Evolutionary conservation across 2,329 filamentous ascomycete genomes (phyloP).

Genomic region (Microdochium bolleyi): DNA sequence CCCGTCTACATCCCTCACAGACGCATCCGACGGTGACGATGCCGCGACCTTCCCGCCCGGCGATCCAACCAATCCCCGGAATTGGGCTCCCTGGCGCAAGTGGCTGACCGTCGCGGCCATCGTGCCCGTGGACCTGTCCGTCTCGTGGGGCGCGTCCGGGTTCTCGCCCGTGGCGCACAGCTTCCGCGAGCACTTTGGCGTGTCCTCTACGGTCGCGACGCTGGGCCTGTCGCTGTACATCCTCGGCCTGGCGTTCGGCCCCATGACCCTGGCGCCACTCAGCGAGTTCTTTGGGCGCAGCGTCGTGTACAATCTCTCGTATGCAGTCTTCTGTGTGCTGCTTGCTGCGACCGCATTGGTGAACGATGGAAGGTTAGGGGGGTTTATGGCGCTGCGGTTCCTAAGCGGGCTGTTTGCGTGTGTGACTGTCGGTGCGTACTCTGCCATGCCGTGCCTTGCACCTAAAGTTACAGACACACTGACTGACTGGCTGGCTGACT

Average conservation of each 20-base stretch:
- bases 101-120: constrained; percentile 22
- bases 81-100: constrained; percentile 23
- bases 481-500: no score
- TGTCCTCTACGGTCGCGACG: constrained; percentile 29
- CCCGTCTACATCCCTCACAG: neutral
- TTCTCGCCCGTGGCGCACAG: constrained; percentile 33
- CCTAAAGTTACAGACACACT: no score
- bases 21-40: neutral
- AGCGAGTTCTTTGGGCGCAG: constrained; percentile 31
- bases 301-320: constrained; percentile 32
- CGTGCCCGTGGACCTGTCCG: constrained; percentile 20
- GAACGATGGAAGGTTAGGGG: constrained; percentile 25
- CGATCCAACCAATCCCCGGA: constrained; percentile 19
- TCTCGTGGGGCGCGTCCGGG: constrained; percentile 36
- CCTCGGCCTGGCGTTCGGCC: constrained; percentile 31
- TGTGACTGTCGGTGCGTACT: constrained; percentile 20
- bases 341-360: constrained; percentile 33
- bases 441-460: no score
- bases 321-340: constrained; percentile 31
- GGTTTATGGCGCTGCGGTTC: constrained; percentile 31
- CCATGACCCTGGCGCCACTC: constrained; percentile 23
- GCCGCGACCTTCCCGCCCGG: constrained; percentile 4
- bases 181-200: constrained; percentile 29
- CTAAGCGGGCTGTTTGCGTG: constrained; percentile 34
- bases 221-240: constrained; percentile 37